Evolutionary conservation across 805 yeast species (phyloP).

Genomic region (Wickerhamomyces chambardii): DNA sequence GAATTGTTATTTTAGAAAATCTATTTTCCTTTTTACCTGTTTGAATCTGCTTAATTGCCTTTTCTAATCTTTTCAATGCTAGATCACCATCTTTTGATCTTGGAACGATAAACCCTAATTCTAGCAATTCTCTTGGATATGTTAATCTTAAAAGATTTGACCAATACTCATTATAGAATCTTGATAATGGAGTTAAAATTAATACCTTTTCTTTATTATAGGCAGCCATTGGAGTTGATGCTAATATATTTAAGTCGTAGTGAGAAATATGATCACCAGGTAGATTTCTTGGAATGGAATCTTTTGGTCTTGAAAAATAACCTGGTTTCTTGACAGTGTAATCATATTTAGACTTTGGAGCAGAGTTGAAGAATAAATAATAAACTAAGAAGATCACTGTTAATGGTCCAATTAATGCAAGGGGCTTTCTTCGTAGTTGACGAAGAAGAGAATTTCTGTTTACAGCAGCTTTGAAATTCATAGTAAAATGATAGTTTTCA

Average conservation of each 20-base stretch:
- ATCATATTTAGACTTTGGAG: conserved; percentile 15
- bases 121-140: conserved; percentile 80
- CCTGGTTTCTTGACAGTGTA: conserved; percentile 18
- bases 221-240: conserved; percentile 63
- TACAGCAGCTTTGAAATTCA: conserved; percentile 9
- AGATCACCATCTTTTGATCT: conserved; percentile 72
- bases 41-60: conserved; percentile 68
- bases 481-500: no score
- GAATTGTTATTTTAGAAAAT: conserved; percentile 76
- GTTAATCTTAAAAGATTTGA: conserved; percentile 61
- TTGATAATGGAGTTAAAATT: conserved; percentile 84
- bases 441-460: conserved; percentile 28
- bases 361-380: conserved; percentile 27
- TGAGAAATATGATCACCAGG: conserved; percentile 74
- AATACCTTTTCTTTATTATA: conserved; percentile 75
- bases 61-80: conserved; percentile 65
- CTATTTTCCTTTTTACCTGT: conserved; percentile 50
- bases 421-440: conserved; percentile 54
- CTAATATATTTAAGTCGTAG: conserved; percentile 74
- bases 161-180: conserved; percentile 85
- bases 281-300: conserved; percentile 49
- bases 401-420: conserved; percentile 36
- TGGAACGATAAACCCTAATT: conserved; percentile 89
- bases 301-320: conserved; percentile 33
- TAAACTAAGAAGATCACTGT: conserved; percentile 29